phyloP scores from a whole-genome alignment of 208 protist genomes.

The Naegleria lovaniensis region DNA sequence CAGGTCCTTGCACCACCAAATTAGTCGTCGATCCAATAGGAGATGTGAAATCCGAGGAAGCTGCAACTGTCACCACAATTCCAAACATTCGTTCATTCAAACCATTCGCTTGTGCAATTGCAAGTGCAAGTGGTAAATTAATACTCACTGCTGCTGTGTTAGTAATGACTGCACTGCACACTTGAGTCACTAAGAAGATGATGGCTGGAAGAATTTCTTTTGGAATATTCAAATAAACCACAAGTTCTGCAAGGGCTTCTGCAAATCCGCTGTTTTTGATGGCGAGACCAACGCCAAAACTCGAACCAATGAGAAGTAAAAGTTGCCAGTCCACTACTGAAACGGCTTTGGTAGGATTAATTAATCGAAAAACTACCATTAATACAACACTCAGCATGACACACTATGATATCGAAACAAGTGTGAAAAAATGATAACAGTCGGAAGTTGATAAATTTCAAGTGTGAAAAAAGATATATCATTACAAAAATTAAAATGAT shows the following conservation, averaged over 20 bases:
- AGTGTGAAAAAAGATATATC: too few relatives aligned
- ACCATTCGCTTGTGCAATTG: neutral
- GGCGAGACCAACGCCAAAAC: neutral
- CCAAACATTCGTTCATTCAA: neutral
- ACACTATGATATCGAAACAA: too few relatives aligned
- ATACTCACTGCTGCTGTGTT: neutral
- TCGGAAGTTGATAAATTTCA: too few relatives aligned
- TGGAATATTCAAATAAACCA: neutral
- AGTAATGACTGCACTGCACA: neutral
- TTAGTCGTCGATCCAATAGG: neutral
- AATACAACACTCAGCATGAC: neutral
- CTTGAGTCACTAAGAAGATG: neutral
- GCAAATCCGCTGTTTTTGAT: neutral
- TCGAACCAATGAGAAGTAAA: neutral
- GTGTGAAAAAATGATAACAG: too few relatives aligned
- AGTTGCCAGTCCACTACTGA: neutral
- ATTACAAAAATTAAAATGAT: too few relatives aligned
- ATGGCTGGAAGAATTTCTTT: neutral
- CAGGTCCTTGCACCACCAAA: neutral
- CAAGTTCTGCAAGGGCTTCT: neutral
- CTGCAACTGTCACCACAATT: neutral
- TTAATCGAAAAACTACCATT: neutral
- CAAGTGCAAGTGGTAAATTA: neutral
- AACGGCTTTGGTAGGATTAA: neutral
- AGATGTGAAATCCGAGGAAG: neutral